phyloP scores from a whole-genome alignment of 2,329 filamentous ascomycete species.

The Fusarium tanahbumbuense region DNA sequence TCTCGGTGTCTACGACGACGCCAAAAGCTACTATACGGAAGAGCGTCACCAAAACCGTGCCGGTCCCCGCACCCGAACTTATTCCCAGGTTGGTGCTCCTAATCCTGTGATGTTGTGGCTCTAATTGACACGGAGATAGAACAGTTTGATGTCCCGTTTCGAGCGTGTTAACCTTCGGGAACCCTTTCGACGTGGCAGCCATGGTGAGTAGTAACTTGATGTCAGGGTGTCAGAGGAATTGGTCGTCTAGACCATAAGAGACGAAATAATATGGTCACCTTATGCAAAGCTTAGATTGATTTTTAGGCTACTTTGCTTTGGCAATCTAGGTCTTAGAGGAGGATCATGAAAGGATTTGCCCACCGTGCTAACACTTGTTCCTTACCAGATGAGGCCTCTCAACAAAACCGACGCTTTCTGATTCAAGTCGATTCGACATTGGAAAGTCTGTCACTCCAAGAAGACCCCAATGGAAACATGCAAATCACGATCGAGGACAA shows the following conservation, averaged over 20 bases:
- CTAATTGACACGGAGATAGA: slow-evolving; percentile 56
- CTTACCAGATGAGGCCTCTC: slow-evolving; percentile 75
- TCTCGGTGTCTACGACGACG: slow-evolving; percentile 66
- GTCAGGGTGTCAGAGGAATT: too few relatives aligned
- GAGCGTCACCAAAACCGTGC: slow-evolving; percentile 65
- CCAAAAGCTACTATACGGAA: slow-evolving; percentile 68
- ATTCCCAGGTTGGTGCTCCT: slow-evolving; percentile 61
- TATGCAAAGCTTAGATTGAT: too few relatives aligned
- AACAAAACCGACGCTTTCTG: slow-evolving; percentile 79
- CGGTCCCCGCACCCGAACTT: slow-evolving; percentile 65
- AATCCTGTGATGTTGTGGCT: neutral
- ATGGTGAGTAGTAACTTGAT: slow-evolving; percentile 58
- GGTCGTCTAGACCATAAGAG: too few relatives aligned
- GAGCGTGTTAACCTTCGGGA: slow-evolving; percentile 64
- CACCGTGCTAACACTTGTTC: slow-evolving; percentile 10
- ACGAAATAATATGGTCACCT: too few relatives aligned
- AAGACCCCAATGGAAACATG: slow-evolving; percentile 94
- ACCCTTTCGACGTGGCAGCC: slow-evolving; percentile 69
- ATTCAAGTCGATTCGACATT: slow-evolving; percentile 89
- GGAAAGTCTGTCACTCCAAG: slow-evolving; percentile 80
- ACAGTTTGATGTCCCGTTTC: slow-evolving; percentile 65
- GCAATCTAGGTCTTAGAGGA: neutral
- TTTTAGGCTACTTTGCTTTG: too few relatives aligned
- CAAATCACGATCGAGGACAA: slow-evolving; percentile 98
- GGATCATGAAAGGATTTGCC: neutral